Percentiles rank a stretch among this genome's conserved stretches.
Evolutionary conservation across 352 stramenopile species (phyloP).

Genomic region (Phytopythium mirpurense): DNA sequence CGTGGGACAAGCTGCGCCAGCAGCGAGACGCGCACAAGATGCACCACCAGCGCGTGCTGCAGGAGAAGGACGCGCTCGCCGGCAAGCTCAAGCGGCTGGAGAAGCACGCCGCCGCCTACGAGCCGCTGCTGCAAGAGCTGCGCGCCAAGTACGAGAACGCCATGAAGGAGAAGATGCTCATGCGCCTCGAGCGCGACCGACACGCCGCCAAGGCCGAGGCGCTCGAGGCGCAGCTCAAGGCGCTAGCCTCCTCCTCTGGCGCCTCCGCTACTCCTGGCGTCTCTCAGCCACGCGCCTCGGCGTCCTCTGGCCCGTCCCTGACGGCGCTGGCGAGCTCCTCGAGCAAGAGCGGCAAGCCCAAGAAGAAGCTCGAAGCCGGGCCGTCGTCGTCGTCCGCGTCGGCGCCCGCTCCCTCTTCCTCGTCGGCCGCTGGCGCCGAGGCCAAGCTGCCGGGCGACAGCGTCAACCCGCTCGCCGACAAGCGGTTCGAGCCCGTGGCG

Average conservation of each 20-base stretch:
- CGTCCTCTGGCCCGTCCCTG: slow-evolving; percentile 8
- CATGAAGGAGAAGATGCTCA: slow-evolving; percentile 98
- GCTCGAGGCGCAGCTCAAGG: slow-evolving; percentile 84
- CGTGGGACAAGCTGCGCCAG: slow-evolving; percentile 95
- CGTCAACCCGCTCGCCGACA: slow-evolving; percentile 69
- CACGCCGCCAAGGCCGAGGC: slow-evolving; percentile 85
- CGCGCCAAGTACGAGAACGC: slow-evolving; percentile 92
- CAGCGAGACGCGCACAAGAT: slow-evolving; percentile 95
- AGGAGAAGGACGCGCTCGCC: slow-evolving; percentile 93
- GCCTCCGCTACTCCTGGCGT: too few relatives aligned
- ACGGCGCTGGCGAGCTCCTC: background rate
- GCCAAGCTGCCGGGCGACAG: slow-evolving; percentile 66
- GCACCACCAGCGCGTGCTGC: slow-evolving; percentile 93
- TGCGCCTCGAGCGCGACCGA: slow-evolving; percentile 91
- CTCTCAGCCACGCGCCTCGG: slow-evolving; percentile 1
- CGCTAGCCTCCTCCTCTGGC: background rate
- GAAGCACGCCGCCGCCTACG: slow-evolving; percentile 89
- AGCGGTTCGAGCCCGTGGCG: slow-evolving; percentile 62
- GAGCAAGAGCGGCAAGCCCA: background rate
- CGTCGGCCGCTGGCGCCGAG: slow-evolving; percentile 1
- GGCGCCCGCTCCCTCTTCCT: slow-evolving; percentile 14
- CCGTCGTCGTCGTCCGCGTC: background rate
- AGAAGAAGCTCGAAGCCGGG: slow-evolving; percentile 2
- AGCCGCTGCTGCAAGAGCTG: slow-evolving; percentile 91
- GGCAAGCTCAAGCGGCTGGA: slow-evolving; percentile 90